Evolutionary conservation across 2,329 filamentous ascomycete species (phyloP).

Genomic region (Colletotrichum lindemuthianum): DNA sequence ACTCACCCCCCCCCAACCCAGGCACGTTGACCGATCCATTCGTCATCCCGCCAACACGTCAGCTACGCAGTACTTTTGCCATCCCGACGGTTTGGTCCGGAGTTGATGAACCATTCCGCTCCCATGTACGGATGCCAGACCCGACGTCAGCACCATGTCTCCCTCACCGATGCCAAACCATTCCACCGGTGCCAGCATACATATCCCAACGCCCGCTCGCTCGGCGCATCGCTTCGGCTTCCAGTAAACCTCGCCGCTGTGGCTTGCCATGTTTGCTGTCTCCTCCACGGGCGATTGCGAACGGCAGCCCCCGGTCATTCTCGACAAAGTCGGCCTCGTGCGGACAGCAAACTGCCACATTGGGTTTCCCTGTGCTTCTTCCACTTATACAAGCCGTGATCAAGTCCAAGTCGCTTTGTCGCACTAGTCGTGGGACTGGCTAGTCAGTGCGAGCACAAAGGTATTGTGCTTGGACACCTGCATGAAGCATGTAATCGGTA

Average conservation of each 20-base stretch:
- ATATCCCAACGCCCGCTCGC: constrained; percentile 1
- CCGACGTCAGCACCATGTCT: constrained; percentile 10
- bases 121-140: constrained; percentile 2
- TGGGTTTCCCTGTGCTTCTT: too few relatives aligned
- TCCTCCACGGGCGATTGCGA: too few relatives aligned
- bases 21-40: not conserved
- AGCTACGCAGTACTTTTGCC: not conserved
- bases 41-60: constrained; percentile 6
- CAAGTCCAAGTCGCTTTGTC: too few relatives aligned
- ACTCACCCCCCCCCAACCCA: constrained; percentile 5
- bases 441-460: too few relatives aligned
- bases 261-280: too few relatives aligned
- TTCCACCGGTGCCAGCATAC: constrained; percentile 20
- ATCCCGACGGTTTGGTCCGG: constrained; percentile 27
- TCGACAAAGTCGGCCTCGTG: too few relatives aligned
- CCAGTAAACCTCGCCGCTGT: not conserved
- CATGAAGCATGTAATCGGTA: too few relatives aligned
- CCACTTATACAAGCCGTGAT: too few relatives aligned
- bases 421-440: too few relatives aligned
- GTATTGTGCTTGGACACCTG: too few relatives aligned
- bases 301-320: too few relatives aligned
- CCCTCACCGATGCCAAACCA: constrained; percentile 20
- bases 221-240: constrained; percentile 18
- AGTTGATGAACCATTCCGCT: constrained; percentile 4
- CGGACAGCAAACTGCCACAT: too few relatives aligned